A percentile compares a stretch with the other conserved stretches of the same genome.
Conservation (phyloP, 352 stramenopile genomes). For the Discostella stelligera region DNA sequence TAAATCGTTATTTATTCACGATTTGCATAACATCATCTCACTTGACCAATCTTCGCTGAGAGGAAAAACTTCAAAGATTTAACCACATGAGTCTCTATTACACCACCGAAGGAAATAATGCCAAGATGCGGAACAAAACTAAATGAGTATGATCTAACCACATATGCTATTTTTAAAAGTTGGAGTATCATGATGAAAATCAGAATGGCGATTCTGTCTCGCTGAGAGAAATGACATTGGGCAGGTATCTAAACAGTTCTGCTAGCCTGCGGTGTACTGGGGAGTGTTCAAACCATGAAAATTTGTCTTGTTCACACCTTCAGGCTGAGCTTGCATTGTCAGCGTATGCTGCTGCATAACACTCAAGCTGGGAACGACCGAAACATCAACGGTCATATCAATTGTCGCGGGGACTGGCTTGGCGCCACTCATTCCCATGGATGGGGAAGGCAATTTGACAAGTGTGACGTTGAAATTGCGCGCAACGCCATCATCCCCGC, state of each 20-base stretch:
- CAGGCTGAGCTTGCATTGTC: conserved; percentile 2
- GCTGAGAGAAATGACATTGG: background rate
- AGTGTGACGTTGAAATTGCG: conserved; percentile 80
- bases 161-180: conserved; percentile 5
- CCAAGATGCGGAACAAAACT: too few species aligned
- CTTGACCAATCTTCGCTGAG: background rate
- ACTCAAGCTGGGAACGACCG: background rate
- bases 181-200: background rate
- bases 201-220: background rate
- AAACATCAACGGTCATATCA: conserved; percentile 38
- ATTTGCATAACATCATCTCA: background rate
- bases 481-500: conserved; percentile 62
- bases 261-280: conserved; percentile 42
- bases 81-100: too few species aligned
- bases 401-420: conserved; percentile 63
- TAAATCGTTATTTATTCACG: background rate
- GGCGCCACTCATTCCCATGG: conserved; percentile 51
- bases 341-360: conserved; percentile 1
- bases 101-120: too few species aligned
- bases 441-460: conserved; percentile 63
- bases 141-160: too few species aligned
- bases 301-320: conserved; percentile 29
- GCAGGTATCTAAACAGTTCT: background rate
- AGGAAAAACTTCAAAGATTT: background rate
- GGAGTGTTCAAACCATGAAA: conserved; percentile 40